phyloP scores from a whole-genome alignment of 345 rosid genomes.

The Sisymbrium altissimum region DNA sequence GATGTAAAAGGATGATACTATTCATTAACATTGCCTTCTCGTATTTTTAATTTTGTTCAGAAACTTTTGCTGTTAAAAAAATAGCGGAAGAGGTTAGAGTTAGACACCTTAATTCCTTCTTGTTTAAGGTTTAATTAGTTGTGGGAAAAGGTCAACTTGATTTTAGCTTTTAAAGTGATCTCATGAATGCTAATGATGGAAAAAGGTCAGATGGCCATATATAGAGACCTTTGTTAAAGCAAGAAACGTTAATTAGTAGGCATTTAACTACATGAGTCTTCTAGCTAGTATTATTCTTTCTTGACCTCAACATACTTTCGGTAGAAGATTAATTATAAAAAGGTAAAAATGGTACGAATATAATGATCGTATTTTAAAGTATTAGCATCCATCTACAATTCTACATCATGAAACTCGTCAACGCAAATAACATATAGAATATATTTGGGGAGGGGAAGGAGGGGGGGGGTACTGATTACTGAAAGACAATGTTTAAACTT shows the following conservation, averaged over 20 bases:
- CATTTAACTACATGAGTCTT: slow-evolving; percentile 2
- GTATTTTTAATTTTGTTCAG: background rate
- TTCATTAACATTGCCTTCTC: too few relatives aligned
- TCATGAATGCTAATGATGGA: slow-evolving; percentile 10
- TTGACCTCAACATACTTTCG: slow-evolving; percentile 30
- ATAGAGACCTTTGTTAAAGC: slow-evolving; percentile 11
- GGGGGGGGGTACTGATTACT: background rate
- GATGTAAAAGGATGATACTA: too few relatives aligned
- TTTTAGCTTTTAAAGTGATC: background rate
- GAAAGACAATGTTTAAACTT: background rate
- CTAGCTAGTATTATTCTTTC: background rate
- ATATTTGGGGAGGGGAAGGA: background rate
- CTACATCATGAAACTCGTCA: background rate
- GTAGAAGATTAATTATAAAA: slow-evolving; percentile 20
- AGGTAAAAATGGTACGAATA: background rate
- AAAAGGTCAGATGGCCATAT: slow-evolving; percentile 13
- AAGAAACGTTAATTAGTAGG: background rate
- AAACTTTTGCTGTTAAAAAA: background rate
- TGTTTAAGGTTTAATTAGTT: slow-evolving; percentile 3
- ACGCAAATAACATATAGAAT: background rate
- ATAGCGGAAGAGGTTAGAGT: background rate
- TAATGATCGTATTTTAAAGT: slow-evolving; percentile 1
- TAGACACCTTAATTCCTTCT: background rate
- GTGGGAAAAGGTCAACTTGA: background rate
- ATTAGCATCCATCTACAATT: background rate